Percentiles rank a stretch among this genome's conserved stretches.
Evolutionary conservation across 23 red algal genomes (phyloP).

Genomic region (Gracilaria gracilis): DNA sequence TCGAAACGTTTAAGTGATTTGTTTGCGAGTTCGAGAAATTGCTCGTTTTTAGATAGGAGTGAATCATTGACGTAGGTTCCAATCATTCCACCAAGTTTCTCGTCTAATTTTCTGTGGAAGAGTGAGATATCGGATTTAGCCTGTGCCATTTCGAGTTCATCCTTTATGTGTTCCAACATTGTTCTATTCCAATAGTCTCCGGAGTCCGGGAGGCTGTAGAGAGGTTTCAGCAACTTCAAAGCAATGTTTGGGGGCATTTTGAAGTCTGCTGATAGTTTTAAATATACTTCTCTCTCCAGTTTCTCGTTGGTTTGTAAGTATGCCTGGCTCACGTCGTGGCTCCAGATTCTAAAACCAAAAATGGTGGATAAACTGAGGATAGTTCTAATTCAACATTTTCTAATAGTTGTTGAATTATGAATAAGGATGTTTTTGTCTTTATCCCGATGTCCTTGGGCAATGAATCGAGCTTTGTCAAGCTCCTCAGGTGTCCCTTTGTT

Average conservation of each 20-base stretch:
- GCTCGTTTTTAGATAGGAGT: not conserved
- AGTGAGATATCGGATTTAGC: not conserved
- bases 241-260: not conserved
- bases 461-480: not conserved
- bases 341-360: not conserved
- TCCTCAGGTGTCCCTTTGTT: constrained; percentile 32
- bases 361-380: constrained; percentile 17
- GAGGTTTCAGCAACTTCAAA: not conserved
- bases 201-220: not conserved
- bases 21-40: not conserved
- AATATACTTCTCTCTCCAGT: not conserved
- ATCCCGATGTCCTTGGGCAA: constrained; percentile 17
- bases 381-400: not conserved
- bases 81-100: not conserved
- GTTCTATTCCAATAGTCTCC: constrained; percentile 2
- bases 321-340: constrained; percentile 12
- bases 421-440: constrained; percentile 5
- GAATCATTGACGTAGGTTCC: constrained; percentile 16
- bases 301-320: constrained; percentile 9
- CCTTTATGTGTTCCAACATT: not conserved
- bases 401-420: not conserved
- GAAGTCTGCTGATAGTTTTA: not conserved
- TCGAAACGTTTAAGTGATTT: not conserved
- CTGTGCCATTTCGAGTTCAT: not conserved
- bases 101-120: not conserved